phyloP scores from a whole-genome alignment of 371 early-diverging fungal species.

The Rhizomucor pusillus region DNA sequence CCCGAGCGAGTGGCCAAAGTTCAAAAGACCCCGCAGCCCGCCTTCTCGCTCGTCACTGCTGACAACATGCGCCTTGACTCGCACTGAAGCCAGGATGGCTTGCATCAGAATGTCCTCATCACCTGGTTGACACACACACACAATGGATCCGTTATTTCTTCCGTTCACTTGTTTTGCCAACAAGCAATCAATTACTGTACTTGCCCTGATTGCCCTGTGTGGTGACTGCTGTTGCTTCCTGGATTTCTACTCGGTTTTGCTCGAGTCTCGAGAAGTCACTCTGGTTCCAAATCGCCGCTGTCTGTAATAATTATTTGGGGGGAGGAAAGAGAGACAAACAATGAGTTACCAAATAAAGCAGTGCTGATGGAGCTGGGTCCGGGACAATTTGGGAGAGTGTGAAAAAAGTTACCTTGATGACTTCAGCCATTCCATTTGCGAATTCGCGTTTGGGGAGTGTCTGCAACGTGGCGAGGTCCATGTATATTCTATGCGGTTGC shows the following conservation, averaged over 20 bases:
- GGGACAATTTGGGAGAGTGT: not conserved
- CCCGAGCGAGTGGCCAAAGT: slow-evolving; percentile 94
- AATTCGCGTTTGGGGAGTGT: slow-evolving; percentile 90
- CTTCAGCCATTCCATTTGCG: slow-evolving; percentile 94
- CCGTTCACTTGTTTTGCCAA: not conserved
- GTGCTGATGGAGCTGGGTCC: not conserved
- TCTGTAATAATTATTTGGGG: slow-evolving; percentile 23
- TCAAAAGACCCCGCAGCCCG: slow-evolving; percentile 88
- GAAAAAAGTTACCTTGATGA: slow-evolving; percentile 66
- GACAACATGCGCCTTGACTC: slow-evolving; percentile 90
- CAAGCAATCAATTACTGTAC: not conserved
- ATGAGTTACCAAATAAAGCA: not conserved
- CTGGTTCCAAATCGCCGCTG: slow-evolving; percentile 86
- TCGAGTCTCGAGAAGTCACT: slow-evolving; percentile 69
- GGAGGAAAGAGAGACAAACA: not conserved
- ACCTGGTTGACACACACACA: slow-evolving; percentile 4
- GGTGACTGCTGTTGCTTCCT: slow-evolving; percentile 10
- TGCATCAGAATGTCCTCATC: slow-evolving; percentile 43
- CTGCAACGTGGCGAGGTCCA: slow-evolving; percentile 75
- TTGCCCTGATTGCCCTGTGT: not conserved
- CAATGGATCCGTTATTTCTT: no score
- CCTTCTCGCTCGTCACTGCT: slow-evolving; percentile 90
- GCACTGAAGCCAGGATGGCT: slow-evolving; percentile 80
- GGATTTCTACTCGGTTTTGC: not conserved
- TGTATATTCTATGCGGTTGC: slow-evolving; percentile 88